Evolutionary conservation across 371 early-diverging fungal genomes (phyloP).

Genomic region (Conidiobolus incongruus): DNA sequence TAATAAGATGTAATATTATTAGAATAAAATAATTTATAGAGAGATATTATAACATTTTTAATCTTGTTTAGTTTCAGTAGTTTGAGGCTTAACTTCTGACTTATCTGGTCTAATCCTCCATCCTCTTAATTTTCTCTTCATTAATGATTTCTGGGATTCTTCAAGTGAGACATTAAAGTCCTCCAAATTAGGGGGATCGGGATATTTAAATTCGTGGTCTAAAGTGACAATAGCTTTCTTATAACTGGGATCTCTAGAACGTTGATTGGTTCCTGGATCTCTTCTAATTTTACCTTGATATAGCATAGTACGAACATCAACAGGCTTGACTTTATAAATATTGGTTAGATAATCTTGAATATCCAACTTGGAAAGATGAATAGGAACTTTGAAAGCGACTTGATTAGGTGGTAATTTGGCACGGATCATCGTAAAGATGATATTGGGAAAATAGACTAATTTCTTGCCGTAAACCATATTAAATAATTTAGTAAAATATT

Average conservation of each 20-base stretch:
- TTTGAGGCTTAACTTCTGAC: too few relatives aligned
- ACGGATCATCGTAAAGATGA: conserved; percentile 66
- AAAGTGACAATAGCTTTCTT: conserved; percentile 89
- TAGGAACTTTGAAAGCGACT: conserved; percentile 81
- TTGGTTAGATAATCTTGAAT: conserved; percentile 66
- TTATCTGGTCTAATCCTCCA: conserved; percentile 31
- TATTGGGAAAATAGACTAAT: conserved; percentile 77
- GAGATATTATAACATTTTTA: too few relatives aligned
- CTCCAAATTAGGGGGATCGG: conserved; percentile 32
- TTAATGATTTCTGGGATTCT: conserved; percentile 11
- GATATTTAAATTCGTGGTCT: conserved; percentile 59
- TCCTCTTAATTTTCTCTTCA: conserved; percentile 38
- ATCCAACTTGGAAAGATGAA: conserved; percentile 84
- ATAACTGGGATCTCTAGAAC: conserved; percentile 23
- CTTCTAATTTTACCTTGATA: conserved; percentile 30
- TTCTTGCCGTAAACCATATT: conserved; percentile 14
- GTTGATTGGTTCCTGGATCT: conserved; percentile 19
- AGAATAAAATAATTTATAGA: too few relatives aligned
- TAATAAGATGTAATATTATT: too few relatives aligned
- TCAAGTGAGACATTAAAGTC: conserved; percentile 28
- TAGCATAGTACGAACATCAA: conserved; percentile 81
- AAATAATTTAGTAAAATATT: too few relatives aligned
- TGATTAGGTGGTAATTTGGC: conserved; percentile 65
- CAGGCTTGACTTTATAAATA: conserved; percentile 61
- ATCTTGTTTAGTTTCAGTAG: too few relatives aligned